Conservation (phyloP, 768 basidiomycete genomes). For the Aureoboletus auriporus region DNA sequence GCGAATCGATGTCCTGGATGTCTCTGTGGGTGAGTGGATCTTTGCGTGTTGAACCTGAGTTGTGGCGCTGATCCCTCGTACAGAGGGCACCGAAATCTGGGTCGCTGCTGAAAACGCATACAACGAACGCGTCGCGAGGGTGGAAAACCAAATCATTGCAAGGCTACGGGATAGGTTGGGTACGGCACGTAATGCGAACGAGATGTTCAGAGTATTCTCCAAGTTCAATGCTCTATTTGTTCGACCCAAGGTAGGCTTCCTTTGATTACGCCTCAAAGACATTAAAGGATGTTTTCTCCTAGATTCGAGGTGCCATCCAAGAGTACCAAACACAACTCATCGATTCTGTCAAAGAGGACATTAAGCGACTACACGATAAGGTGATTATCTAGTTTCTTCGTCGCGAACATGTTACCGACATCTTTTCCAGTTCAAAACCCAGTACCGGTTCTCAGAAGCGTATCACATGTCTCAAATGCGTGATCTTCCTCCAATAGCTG, state of each 20-base stretch:
- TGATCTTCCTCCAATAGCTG: conserved; percentile 96
- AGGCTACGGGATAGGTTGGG: conserved; percentile 87
- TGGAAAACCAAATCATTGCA: conserved; percentile 98
- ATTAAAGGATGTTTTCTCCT: background rate
- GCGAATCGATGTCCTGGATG: conserved; percentile 93
- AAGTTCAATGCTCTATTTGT: conserved; percentile 98
- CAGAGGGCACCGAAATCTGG: conserved; percentile 98
- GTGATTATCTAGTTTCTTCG: conserved; percentile 29
- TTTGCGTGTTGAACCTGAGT: background rate
- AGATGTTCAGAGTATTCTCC: conserved; percentile 99
- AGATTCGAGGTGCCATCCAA: conserved; percentile 98
- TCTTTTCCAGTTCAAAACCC: conserved; percentile 76
- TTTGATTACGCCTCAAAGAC: background rate
- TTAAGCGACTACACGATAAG: conserved; percentile 92
- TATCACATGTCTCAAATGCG: conserved; percentile 99
- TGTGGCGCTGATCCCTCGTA: conserved; percentile 1
- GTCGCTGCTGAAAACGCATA: conserved; percentile 96
- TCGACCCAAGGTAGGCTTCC: conserved; percentile 72
- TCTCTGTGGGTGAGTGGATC: conserved; percentile 70
- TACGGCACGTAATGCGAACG: conserved; percentile 94
- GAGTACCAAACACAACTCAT: conserved; percentile 99
- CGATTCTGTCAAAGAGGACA: conserved; percentile 98
- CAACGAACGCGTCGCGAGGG: conserved; percentile 93
- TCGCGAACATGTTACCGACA: background rate
- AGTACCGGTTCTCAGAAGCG: conserved; percentile 93